phyloP scores from a whole-genome alignment of 2,329 filamentous ascomycete genomes.

The Talaromyces sp. region DNA sequence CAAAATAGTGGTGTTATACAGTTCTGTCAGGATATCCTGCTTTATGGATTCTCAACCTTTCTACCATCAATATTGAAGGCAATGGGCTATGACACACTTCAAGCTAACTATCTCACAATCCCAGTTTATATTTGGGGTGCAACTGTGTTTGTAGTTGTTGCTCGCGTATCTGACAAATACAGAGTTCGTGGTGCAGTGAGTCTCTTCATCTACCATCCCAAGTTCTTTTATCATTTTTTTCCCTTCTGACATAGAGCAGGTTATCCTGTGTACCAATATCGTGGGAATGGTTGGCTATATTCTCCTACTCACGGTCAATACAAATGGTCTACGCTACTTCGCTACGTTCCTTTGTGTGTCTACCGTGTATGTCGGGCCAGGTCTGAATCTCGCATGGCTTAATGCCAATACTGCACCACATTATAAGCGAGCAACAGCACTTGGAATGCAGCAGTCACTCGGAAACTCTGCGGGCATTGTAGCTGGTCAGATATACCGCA shows the following conservation, averaged over 20 bases:
- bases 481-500: slow-evolving; percentile 60
- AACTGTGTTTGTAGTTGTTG: slow-evolving; percentile 25
- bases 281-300: neutral
- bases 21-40: neutral
- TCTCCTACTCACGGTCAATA: neutral
- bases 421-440: slow-evolving; percentile 45
- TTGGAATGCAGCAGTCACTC: slow-evolving; percentile 1
- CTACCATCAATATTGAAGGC: slow-evolving; percentile 43
- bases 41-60: slow-evolving; percentile 19
- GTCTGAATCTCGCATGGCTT: slow-evolving; percentile 23
- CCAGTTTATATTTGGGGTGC: slow-evolving; percentile 29
- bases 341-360: neutral
- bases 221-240: neutral
- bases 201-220: neutral
- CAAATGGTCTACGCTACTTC: neutral
- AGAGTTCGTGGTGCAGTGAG: slow-evolving; percentile 25
- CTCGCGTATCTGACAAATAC: slow-evolving; percentile 25
- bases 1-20: neutral
- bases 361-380: slow-evolving; percentile 23
- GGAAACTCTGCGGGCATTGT: slow-evolving; percentile 70
- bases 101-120: slow-evolving; percentile 45
- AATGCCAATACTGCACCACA: slow-evolving; percentile 6
- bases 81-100: slow-evolving; percentile 42
- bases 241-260: slow-evolving; percentile 18
- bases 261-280: neutral